Conservation (phyloP, 176 grass and related monocot genomes). For the Oryza glaberrima region DNA sequence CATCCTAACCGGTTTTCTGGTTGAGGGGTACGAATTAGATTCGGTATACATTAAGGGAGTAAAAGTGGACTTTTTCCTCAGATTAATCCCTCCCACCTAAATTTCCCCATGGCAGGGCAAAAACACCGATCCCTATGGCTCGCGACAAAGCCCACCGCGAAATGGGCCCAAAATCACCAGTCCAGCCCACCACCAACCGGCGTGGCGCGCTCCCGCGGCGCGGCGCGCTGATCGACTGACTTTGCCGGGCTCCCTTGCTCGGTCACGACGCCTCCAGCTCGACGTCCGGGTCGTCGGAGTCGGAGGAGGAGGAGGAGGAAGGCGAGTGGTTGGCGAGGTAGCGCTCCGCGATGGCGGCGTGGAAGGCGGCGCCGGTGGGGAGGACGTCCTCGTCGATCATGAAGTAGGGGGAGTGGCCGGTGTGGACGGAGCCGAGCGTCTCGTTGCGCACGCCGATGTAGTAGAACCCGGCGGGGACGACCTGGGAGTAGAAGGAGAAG, state of each 20-base stretch:
- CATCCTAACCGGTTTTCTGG: too few relatives aligned
- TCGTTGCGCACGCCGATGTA: conserved; percentile 90
- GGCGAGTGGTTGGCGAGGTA: conserved; percentile 53
- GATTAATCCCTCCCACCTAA: background rate
- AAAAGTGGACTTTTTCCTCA: too few relatives aligned
- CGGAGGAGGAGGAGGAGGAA: too few relatives aligned
- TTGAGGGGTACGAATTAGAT: too few relatives aligned
- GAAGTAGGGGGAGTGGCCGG: conserved; percentile 72
- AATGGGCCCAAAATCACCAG: background rate
- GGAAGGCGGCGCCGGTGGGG: conserved; percentile 78
- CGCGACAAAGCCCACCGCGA: background rate
- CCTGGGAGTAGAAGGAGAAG: conserved; percentile 95
- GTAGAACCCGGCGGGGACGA: conserved; percentile 77
- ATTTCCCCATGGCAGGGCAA: background rate
- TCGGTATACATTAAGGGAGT: too few relatives aligned
- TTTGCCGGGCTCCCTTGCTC: background rate
- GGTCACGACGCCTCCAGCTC: background rate
- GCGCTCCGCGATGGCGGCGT: conserved; percentile 93
- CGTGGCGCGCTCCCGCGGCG: background rate
- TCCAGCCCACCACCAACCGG: too few relatives aligned
- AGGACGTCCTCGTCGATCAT: conserved; percentile 95
- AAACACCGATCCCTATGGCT: background rate
- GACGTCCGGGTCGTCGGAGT: background rate
- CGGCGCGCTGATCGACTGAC: background rate
- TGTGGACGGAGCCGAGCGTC: conserved; percentile 75